These are phyloP conservation scores for Deuterostichococcus epilithicus DNA, from an alignment of 139 green algal species.

Conservation along the genomic window DNA sequence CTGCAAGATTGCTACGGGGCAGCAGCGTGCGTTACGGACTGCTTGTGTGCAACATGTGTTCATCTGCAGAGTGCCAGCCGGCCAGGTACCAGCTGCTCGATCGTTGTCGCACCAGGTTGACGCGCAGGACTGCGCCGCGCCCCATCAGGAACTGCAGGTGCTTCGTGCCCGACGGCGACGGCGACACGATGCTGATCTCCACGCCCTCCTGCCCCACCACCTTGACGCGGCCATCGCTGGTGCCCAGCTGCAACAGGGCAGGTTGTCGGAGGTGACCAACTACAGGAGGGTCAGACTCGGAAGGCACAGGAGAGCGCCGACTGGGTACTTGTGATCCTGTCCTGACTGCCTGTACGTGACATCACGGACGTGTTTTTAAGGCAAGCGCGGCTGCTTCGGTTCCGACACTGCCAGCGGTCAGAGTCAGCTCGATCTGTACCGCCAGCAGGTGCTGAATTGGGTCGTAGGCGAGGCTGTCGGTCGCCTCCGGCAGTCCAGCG, in stretches of 20 bases:
- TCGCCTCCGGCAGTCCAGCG: slow-evolving; percentile 38
- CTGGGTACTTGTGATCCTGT: not conserved
- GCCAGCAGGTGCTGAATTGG: slow-evolving; percentile 40
- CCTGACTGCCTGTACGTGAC: not conserved
- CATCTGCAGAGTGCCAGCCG: too few relatives aligned
- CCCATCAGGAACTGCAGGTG: slow-evolving; percentile 40
- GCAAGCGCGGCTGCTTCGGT: not conserved
- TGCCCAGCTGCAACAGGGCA: slow-evolving; percentile 32
- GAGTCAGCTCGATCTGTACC: slow-evolving; percentile 20
- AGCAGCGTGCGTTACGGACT: too few relatives aligned
- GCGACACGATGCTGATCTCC: slow-evolving; percentile 24
- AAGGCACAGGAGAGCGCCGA: not conserved
- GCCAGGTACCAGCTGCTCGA: too few relatives aligned
- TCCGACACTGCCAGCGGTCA: not conserved
- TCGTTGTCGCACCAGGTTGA: slow-evolving; percentile 31
- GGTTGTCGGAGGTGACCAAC: too few relatives aligned
- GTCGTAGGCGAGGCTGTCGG: slow-evolving; percentile 47
- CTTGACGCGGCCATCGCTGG: slow-evolving; percentile 43
- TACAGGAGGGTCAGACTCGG: not conserved
- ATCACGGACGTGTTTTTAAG: not conserved
- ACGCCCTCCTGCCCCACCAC: slow-evolving; percentile 39
- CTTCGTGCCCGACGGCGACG: slow-evolving; percentile 20
- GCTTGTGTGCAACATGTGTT: too few relatives aligned
- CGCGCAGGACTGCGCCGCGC: slow-evolving; percentile 33
- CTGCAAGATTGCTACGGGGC: too few relatives aligned